These are phyloP conservation scores for Chrysoporthe puriensis DNA, from an alignment of 2,329 filamentous ascomycete species.

Conservation along the genomic window DNA sequence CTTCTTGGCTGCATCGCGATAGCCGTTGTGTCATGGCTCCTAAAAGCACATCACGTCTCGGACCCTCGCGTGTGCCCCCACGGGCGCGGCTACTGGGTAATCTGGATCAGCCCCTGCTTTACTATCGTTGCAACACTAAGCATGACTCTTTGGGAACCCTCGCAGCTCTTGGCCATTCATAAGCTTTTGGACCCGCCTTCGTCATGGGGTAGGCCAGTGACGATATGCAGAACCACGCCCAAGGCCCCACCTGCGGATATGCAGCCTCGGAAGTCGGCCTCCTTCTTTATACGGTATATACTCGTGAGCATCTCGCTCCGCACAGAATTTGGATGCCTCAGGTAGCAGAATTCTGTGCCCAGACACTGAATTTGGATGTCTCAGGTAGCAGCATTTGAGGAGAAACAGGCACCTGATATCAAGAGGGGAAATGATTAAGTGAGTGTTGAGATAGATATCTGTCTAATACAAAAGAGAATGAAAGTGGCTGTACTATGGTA, in stretches of 20 bases:
- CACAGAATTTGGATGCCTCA: too few relatives aligned
- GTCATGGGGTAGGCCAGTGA: slow-evolving; percentile 26
- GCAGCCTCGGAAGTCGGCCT: slow-evolving; percentile 22
- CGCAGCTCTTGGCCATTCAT: not conserved
- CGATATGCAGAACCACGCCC: slow-evolving; percentile 20
- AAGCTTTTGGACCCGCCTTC: not conserved
- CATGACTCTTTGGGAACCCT: not conserved
- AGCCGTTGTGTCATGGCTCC: slow-evolving; percentile 11
- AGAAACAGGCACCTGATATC: too few relatives aligned
- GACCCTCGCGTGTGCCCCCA: not conserved
- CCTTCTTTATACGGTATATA: not conserved
- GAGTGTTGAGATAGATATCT: too few relatives aligned
- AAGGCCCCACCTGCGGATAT: slow-evolving; percentile 11
- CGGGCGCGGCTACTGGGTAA: not conserved
- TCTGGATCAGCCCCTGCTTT: not conserved
- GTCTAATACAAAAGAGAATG: too few relatives aligned
- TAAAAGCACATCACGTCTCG: slow-evolving; percentile 11
- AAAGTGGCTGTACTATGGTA: too few relatives aligned
- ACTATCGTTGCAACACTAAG: not conserved
- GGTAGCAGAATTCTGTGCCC: too few relatives aligned
- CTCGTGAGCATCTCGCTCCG: not conserved
- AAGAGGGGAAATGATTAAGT: too few relatives aligned
- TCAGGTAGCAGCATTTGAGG: too few relatives aligned
- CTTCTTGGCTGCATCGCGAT: not conserved
- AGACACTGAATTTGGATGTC: too few relatives aligned